These are phyloP conservation scores for Chytriomyces confervae DNA, from an alignment of 192 early-diverging fungal genomes.

Conservation along the genomic window DNA sequence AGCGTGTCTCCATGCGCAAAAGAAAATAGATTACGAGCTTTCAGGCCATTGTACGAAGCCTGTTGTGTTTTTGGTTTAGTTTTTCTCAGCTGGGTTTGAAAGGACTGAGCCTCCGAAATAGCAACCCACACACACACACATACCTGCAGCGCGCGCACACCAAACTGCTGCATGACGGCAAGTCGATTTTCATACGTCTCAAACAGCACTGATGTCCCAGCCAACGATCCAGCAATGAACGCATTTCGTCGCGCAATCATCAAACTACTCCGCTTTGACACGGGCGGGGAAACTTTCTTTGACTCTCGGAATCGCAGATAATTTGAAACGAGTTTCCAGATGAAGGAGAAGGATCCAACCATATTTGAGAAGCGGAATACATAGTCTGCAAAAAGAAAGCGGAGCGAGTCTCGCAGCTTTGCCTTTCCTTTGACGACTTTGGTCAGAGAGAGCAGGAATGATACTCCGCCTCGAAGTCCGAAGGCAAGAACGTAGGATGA, in stretches of 20 bases:
- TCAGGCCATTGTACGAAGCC: conserved; percentile 51
- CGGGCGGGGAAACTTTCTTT: conserved; percentile 31
- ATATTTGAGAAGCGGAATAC: conserved; percentile 73
- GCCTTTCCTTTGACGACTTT: conserved; percentile 50
- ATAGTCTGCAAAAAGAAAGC: conserved; percentile 62
- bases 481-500: conserved; percentile 60
- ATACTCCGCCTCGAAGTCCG: conserved; percentile 60
- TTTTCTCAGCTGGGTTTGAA: neutral
- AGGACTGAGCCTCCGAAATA: neutral
- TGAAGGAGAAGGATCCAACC: conserved; percentile 76
- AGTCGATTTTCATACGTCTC: conserved; percentile 47
- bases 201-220: conserved; percentile 51
- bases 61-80: conserved; percentile 17
- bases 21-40: conserved; percentile 41
- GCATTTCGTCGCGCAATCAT: neutral
- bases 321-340: conserved; percentile 79
- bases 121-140: neutral
- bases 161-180: conserved; percentile 54
- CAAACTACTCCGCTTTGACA: neutral
- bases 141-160: conserved; percentile 15
- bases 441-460: conserved; percentile 57
- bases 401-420: conserved; percentile 50
- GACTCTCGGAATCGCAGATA: conserved; percentile 37
- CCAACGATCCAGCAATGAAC: conserved; percentile 44
- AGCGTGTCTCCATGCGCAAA: conserved; percentile 55